phyloP scores from a whole-genome alignment of 306 rosid species.

The cucumber (Cucumis sativus) region DNA sequence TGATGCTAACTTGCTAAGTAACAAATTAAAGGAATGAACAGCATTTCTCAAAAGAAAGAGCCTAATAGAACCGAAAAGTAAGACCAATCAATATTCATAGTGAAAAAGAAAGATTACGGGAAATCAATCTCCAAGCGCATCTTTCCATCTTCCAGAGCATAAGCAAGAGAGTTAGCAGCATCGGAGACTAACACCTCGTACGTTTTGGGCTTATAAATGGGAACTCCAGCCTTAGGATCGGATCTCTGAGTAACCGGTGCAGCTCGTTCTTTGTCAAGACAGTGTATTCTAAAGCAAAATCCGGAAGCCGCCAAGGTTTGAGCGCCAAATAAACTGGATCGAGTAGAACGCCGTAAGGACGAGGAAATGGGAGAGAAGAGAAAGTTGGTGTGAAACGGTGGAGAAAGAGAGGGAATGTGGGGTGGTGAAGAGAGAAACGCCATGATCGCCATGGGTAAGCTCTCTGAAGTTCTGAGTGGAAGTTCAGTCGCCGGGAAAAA shows the following conservation, averaged over 20 bases:
- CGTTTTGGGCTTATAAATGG: constrained; percentile 81
- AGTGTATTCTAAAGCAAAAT: constrained; percentile 22
- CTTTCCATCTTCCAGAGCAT: constrained; percentile 60
- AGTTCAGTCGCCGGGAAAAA: background rate
- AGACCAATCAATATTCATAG: background rate
- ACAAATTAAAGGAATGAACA: background rate
- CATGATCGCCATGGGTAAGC: constrained; percentile 15
- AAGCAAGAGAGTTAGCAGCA: constrained; percentile 68
- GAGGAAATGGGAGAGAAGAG: background rate
- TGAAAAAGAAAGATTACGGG: constrained; percentile 34
- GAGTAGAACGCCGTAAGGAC: constrained; percentile 11
- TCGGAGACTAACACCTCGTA: constrained; percentile 67
- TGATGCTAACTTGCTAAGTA: background rate
- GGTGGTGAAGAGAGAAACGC: constrained; percentile 27
- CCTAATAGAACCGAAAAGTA: background rate
- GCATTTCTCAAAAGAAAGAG: background rate
- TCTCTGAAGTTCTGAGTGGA: background rate
- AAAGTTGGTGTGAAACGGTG: background rate
- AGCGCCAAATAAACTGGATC: background rate
- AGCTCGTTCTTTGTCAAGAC: constrained; percentile 29
- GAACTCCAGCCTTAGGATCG: constrained; percentile 52
- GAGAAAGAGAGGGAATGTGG: constrained; percentile 3
- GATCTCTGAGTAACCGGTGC: constrained; percentile 9
- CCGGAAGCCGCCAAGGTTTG: constrained; percentile 5
- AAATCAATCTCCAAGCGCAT: constrained; percentile 84